Evolutionary conservation across 306 rosid species (phyloP), one percentile per base, ranked within the genome.

Genomic region (Dryas alaskensis): DNA sequence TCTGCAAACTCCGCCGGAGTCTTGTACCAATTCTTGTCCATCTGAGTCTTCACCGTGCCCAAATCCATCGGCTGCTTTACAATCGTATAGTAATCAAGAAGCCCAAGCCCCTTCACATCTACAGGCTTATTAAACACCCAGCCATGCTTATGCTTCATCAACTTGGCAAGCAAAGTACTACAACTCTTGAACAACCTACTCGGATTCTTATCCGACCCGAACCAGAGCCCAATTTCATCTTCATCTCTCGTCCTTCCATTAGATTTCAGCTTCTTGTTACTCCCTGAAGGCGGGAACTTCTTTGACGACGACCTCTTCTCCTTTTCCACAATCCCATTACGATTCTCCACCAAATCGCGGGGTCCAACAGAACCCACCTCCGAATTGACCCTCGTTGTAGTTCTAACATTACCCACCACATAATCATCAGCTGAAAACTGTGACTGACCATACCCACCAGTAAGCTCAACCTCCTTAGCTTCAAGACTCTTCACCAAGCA

Each of bases 81-180:
- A 60, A 94, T 89, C 58, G 51, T 84, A 74, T 53, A 77, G 77
- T 94, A 94, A 82, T 94, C 98, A 75, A 73, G 95, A 77, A 94
- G 88, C 67, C 96, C 95, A 69, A 91, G 92, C 58, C 78, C 90
- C 60, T 89, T 80, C 3, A 71, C 94, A 76, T 94, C 95, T 42
- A 94, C 97, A n/a, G 98, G 96, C 68, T 66, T 8, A 74, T 94
- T 94, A 78, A 94, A 94, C 49, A 91, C 95, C 98, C 98, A 94
- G 25, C 90, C 96, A 74, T 82, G 84, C 82, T 91, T 88, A 83
- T 94, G 98, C 72, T 87, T 94, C 97, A 93, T 93, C 87, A 93
- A 78, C 6, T 89, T 93, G 55, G 85, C 96, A 73, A 93, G 90
- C 82, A 94, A 69, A 61, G 87, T 84, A 49, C 78, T 77, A 78